Percentiles rank a stretch among this genome's conserved stretches.
phyloP scores from a whole-genome alignment of 75 land plant genomes.

The Pseudotsuga menziesii region DNA sequence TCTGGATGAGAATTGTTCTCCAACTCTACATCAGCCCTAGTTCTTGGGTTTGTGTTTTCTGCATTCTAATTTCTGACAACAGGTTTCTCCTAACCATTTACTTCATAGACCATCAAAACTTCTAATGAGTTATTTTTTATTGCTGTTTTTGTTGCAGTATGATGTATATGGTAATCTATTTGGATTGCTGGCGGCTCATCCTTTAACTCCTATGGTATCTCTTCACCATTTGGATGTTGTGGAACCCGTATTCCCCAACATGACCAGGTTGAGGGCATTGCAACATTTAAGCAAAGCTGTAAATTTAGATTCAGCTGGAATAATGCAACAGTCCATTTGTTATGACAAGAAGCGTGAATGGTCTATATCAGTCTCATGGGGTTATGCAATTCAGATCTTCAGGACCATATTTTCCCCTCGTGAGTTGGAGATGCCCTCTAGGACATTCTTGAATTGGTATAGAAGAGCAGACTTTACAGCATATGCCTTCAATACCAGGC shows the following conservation, averaged over 20 bases:
- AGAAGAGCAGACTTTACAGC: constrained; percentile 43
- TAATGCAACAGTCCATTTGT: constrained; percentile 72
- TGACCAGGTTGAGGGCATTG: constrained; percentile 30
- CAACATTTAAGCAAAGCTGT: constrained; percentile 39
- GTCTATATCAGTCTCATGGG: constrained; percentile 67
- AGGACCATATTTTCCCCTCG: constrained; percentile 57
- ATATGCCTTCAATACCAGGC: constrained; percentile 66
- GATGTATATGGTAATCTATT: constrained; percentile 54
- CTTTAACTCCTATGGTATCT: constrained; percentile 51
- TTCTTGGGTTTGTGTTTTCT: too few species aligned
- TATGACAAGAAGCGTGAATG: constrained; percentile 41
- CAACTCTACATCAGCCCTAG: too few species aligned
- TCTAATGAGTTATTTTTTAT: background rate
- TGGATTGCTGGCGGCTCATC: constrained; percentile 61
- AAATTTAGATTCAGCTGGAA: constrained; percentile 39
- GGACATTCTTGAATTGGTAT: constrained; percentile 67
- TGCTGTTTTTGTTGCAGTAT: constrained; percentile 32
- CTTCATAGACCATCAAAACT: background rate
- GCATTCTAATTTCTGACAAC: too few species aligned
- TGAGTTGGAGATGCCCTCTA: constrained; percentile 58
- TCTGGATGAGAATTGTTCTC: background rate
- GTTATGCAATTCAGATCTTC: constrained; percentile 54
- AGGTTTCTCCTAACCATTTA: too few species aligned
- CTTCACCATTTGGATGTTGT: constrained; percentile 65
- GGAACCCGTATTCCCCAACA: constrained; percentile 52